phyloP scores from a whole-genome alignment of 2,329 filamentous ascomycete species.

The Epichloe festucae region DNA sequence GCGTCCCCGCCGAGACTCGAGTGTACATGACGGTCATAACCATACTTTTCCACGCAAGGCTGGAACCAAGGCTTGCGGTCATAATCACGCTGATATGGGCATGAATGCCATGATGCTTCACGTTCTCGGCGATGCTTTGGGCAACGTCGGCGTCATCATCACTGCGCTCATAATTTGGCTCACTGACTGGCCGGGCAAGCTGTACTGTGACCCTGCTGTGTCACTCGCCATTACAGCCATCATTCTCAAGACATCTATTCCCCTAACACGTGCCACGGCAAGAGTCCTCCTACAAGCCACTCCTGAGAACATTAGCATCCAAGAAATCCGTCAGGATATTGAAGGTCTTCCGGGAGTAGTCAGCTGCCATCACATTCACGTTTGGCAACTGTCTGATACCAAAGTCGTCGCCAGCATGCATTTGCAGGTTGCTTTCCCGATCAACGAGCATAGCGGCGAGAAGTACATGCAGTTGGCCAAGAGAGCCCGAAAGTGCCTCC shows the following conservation, averaged over 20 bases:
- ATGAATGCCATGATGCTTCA: conserved; percentile 78
- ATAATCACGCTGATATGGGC: conserved; percentile 80
- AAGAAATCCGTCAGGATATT: conserved; percentile 88
- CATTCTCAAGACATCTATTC: conserved; percentile 60
- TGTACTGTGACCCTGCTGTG: conserved; percentile 82
- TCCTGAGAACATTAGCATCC: conserved; percentile 73
- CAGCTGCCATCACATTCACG: conserved; percentile 89
- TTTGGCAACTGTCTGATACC: conserved; percentile 94
- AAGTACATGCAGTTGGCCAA: conserved; percentile 86
- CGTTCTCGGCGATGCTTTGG: conserved; percentile 70
- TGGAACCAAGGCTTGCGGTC: conserved; percentile 50
- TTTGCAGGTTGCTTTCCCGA: conserved; percentile 81
- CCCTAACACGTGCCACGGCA: conserved; percentile 65
- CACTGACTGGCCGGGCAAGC: conserved; percentile 65
- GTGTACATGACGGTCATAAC: conserved; percentile 59
- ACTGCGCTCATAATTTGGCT: conserved; percentile 87
- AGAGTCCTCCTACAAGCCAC: conserved; percentile 91
- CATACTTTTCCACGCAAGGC: conserved; percentile 62
- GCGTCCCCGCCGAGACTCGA: conserved; percentile 31
- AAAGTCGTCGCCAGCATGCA: conserved; percentile 91
- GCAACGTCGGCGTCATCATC: conserved; percentile 74
- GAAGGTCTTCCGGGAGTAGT: conserved; percentile 71
- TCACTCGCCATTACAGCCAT: conserved; percentile 87
- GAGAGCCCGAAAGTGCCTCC: conserved; percentile 74
- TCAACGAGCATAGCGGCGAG: conserved; percentile 63